Percentiles rank a stretch among this genome's conserved stretches.
phyloP scores from a whole-genome alignment of 768 basidiomycete species.

The Boletus fagicola region DNA sequence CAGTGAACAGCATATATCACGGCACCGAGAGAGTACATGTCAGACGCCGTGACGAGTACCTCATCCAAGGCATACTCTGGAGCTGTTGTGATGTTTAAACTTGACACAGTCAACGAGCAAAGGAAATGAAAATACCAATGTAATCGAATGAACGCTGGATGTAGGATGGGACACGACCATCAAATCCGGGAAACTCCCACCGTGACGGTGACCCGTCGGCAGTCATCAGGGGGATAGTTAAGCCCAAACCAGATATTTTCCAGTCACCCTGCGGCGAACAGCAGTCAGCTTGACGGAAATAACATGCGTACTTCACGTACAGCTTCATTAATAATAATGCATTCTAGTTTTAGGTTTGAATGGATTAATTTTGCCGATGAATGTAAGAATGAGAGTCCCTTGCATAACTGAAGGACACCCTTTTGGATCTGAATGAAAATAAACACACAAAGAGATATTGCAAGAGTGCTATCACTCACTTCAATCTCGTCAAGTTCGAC shows the following conservation, averaged over 20 bases:
- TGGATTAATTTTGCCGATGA: slow-evolving; percentile 90
- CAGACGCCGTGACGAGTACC: slow-evolving; percentile 78
- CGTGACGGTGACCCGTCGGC: slow-evolving; percentile 70
- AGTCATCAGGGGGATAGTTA: slow-evolving; percentile 74
- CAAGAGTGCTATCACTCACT: slow-evolving; percentile 41
- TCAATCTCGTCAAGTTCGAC: slow-evolving; percentile 96
- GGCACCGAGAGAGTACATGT: slow-evolving; percentile 92
- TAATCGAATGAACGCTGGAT: slow-evolving; percentile 94
- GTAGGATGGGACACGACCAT: slow-evolving; percentile 73
- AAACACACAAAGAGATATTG: slow-evolving; percentile 1
- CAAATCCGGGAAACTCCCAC: slow-evolving; percentile 91
- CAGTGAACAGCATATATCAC: slow-evolving; percentile 90
- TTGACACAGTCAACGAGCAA: background rate
- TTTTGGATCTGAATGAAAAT: slow-evolving; percentile 75
- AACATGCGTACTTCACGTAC: slow-evolving; percentile 43
- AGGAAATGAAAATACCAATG: slow-evolving; percentile 56
- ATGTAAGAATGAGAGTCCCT: slow-evolving; percentile 88
- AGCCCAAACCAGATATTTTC: slow-evolving; percentile 90
- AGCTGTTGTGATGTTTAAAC: slow-evolving; percentile 45
- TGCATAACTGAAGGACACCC: slow-evolving; percentile 90
- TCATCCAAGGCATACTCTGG: slow-evolving; percentile 96
- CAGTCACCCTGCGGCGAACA: slow-evolving; percentile 81
- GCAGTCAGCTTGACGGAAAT: background rate
- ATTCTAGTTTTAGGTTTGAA: slow-evolving; percentile 84
- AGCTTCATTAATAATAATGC: slow-evolving; percentile 83